Conservation (phyloP, 331 rosid genomes). For the Prunus yedoensis region DNA sequence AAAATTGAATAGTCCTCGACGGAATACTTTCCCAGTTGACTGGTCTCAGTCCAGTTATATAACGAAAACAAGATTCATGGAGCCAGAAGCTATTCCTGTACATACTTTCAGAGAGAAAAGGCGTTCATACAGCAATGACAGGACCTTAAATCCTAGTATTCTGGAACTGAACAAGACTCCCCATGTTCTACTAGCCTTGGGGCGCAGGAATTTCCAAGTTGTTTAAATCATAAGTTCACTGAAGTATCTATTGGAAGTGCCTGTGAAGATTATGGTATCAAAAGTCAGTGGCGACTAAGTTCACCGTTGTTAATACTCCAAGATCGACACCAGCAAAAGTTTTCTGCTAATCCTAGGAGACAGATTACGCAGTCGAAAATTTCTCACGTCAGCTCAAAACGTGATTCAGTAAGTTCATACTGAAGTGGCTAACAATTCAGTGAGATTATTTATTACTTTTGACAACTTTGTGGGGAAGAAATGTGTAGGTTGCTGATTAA, state of each 20-base stretch:
- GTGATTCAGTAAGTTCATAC: constrained; percentile 55
- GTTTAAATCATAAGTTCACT: constrained; percentile 39
- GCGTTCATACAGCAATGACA: constrained; percentile 61
- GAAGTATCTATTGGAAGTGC: constrained; percentile 43
- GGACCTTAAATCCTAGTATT: constrained; percentile 69
- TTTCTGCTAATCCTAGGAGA: constrained; percentile 48
- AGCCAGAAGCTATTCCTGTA: constrained; percentile 55
- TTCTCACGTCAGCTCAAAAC: constrained; percentile 43
- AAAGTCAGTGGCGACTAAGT: constrained; percentile 38
- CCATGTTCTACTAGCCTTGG: constrained; percentile 49
- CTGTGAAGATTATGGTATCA: constrained; percentile 34
- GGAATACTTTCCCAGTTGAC: constrained; percentile 58
- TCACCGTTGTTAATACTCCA: constrained; percentile 46
- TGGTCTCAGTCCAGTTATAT: constrained; percentile 53
- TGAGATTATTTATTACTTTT: neutral
- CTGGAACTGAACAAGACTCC: constrained; percentile 68
- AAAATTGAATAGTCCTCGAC: constrained; percentile 61
- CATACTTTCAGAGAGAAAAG: constrained; percentile 55
- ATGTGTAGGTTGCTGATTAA: neutral
- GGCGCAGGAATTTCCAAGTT: constrained; percentile 36
- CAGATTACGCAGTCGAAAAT: constrained; percentile 45
- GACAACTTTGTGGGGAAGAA: neutral
- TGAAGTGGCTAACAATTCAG: neutral
- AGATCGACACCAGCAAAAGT: constrained; percentile 40
- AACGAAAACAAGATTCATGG: constrained; percentile 59